Evolutionary conservation across 805 yeast species (phyloP).

Genomic region (Tetrapisispora arboricola): DNA sequence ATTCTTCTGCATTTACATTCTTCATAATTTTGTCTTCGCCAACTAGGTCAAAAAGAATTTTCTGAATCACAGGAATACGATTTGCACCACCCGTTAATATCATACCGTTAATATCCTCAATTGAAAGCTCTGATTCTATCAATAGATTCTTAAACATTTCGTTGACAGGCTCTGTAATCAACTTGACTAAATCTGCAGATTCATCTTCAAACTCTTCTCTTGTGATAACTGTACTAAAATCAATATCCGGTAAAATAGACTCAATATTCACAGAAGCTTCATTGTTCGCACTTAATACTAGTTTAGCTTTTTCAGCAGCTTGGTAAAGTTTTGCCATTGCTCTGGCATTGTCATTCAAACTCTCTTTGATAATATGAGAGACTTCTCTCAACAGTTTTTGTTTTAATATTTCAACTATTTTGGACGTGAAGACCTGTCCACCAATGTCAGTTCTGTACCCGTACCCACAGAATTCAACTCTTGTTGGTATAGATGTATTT

Average conservation of each 20-base stretch:
- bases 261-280: constrained; percentile 76
- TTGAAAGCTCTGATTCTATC: constrained; percentile 10
- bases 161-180: constrained; percentile 22
- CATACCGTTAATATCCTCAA: constrained; percentile 46
- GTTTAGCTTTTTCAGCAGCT: constrained; percentile 81
- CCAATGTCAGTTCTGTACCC: constrained; percentile 60
- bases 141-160: constrained; percentile 31
- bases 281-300: constrained; percentile 74
- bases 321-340: constrained; percentile 60
- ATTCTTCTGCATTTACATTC: constrained; percentile 91
- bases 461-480: constrained; percentile 59
- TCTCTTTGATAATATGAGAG: constrained; percentile 29
- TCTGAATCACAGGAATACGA: constrained; percentile 80
- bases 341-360: constrained; percentile 40
- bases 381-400: constrained; percentile 45
- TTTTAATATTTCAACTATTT: constrained; percentile 50
- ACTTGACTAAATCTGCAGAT: not conserved
- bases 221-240: constrained; percentile 53
- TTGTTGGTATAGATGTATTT: constrained; percentile 32
- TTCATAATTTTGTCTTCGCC: constrained; percentile 51
- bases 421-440: constrained; percentile 63
- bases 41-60: constrained; percentile 40
- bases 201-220: constrained; percentile 71
- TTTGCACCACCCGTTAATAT: constrained; percentile 86
- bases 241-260: constrained; percentile 60